A percentile compares a stretch with the other conserved stretches of the same genome.
These are phyloP conservation scores for Carex myosuroides DNA, from an alignment of 176 grass and related monocot species.

Conservation along the genomic window DNA sequence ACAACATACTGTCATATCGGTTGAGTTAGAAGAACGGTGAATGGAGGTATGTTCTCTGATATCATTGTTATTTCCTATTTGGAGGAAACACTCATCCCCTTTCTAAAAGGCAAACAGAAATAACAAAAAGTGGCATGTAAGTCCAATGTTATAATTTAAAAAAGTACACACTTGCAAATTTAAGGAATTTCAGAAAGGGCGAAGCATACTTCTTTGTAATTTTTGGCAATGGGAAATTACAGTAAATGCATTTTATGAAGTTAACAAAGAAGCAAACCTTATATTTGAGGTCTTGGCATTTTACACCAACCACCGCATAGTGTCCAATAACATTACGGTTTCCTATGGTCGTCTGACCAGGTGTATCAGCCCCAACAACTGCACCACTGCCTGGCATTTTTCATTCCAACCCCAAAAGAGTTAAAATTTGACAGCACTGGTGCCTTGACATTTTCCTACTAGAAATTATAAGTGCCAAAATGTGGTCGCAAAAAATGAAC, in stretches of 20 bases:
- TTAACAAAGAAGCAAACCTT: conserved; percentile 44
- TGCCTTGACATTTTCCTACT: background rate
- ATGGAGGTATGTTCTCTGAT: conserved; percentile 83
- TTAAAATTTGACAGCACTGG: background rate
- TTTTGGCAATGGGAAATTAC: background rate
- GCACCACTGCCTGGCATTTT: conserved; percentile 65
- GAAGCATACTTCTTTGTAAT: background rate
- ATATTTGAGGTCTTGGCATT: conserved; percentile 97
- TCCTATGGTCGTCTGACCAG: conserved; percentile 58
- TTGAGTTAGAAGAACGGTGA: conserved; percentile 71
- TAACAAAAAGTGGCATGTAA: conserved; percentile 17
- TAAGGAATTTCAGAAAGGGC: background rate
- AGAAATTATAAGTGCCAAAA: background rate
- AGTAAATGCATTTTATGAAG: background rate
- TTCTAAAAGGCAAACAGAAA: conserved; percentile 22
- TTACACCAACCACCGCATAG: conserved; percentile 64
- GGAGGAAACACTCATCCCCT: conserved; percentile 72
- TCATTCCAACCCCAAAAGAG: background rate
- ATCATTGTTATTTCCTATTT: conserved; percentile 67
- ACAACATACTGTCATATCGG: conserved; percentile 59
- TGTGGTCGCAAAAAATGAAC: background rate
- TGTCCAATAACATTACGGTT: conserved; percentile 69
- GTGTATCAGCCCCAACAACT: conserved; percentile 79
- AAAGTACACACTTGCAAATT: background rate
- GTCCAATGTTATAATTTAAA: background rate